These are phyloP conservation scores for Pyrenophora tritici-repentis DNA, from an alignment of 2,329 filamentous ascomycete genomes.

Conservation along the genomic window DNA sequence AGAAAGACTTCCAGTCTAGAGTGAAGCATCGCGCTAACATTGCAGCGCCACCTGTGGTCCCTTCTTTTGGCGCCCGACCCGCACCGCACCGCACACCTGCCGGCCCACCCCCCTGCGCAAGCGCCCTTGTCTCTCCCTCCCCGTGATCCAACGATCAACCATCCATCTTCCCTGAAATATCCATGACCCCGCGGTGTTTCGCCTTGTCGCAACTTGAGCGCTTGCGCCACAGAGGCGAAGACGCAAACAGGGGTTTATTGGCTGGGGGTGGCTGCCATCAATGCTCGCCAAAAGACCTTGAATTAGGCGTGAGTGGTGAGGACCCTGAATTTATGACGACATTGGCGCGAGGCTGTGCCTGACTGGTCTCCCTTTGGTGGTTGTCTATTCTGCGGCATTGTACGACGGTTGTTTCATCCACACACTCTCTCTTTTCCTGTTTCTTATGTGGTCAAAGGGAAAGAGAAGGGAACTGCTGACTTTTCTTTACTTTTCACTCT, in stretches of 20 bases:
- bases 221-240: constrained; percentile 32
- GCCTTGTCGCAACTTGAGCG: constrained; percentile 36
- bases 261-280: constrained; percentile 12
- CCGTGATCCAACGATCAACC: neutral
- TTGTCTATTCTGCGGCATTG: neutral
- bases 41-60: too few species aligned
- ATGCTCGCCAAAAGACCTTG: constrained; percentile 17
- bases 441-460: neutral
- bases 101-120: constrained; percentile 2
- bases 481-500: too few species aligned
- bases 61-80: too few species aligned
- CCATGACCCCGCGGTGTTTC: neutral
- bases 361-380: neutral
- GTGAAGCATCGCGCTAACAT: too few species aligned
- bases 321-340: constrained; percentile 21
- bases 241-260: constrained; percentile 25
- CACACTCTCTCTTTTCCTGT: neutral
- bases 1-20: too few species aligned
- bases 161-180: neutral
- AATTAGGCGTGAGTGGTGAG: constrained; percentile 9
- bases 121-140: neutral
- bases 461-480: too few species aligned
- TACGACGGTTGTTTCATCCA: too few species aligned
- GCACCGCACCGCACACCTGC: too few species aligned
- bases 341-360: constrained; percentile 12